Base-by-base conservation (phyloP, 2,329 filamentous ascomycete species). In the Epichloe sp. region DNA sequence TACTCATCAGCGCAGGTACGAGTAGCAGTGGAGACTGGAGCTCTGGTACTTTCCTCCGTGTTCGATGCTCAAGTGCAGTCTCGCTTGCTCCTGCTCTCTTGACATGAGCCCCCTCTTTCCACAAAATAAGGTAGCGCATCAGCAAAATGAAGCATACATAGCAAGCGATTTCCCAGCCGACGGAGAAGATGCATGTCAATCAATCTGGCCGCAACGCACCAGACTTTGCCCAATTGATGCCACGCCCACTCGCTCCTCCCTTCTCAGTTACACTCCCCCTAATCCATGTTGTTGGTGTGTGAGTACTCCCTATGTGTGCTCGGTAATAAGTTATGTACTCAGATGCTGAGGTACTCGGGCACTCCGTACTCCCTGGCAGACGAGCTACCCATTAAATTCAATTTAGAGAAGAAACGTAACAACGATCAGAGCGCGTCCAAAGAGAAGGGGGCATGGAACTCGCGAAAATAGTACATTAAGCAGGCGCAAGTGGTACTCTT, bases 181-280 rank as follows among this genome's bases (percentile, higher is more conserved):
- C 31, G 21, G 19, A 14, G 21, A n/a, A n/a, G 14, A n/a, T 11
- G 43, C 23, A 31, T 14, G 43, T 31, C 43, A 34, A 19, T 45
- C 31, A 31, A 31, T 21, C 43, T 45, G 21, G 43, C 26, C 43
- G 23, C 43, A 31, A 44, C 43, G 15, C 44, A 21, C 41, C 41
- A 40, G n/a, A 40, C 43, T 34, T 17, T n/a, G 23, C 23, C 23
- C 23, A 26, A 26, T 26, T 26, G 43, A 34, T 15, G 37, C 47
- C 47, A 48, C 47, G 47, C 21, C 47, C 47, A 48, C 42, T 26
- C 41, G 34, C 42, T 26, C 45, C 26, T 44, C 48, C 35, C 23
- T n/a, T 34, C 8, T 34, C 38, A 41, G 26, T 34, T 23, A 40
- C 48, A 44, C 48, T 38, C 34, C 48, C 48, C 48, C 48, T 34